phyloP scores from a whole-genome alignment of 345 rosid genomes.

The Eucalyptus tenuipes region DNA sequence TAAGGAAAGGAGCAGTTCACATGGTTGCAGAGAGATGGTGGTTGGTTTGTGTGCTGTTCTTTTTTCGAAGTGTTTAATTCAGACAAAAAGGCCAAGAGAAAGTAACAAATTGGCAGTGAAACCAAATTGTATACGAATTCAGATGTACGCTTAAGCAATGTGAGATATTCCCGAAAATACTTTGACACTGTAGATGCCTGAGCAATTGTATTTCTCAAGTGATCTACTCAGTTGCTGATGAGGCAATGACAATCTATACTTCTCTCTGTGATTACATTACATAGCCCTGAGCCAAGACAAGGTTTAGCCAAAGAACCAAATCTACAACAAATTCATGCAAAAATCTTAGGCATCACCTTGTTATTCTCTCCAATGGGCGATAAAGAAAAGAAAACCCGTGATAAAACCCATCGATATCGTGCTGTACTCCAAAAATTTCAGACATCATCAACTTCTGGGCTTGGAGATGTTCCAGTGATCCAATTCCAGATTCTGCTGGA shows the following conservation, averaged over 20 bases:
- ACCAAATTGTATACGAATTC: too few relatives aligned
- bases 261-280: neutral
- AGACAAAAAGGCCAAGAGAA: too few relatives aligned
- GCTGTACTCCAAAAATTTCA: neutral
- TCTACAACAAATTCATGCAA: neutral
- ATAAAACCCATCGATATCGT: neutral
- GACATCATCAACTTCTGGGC: constrained; percentile 8
- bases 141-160: too few relatives aligned
- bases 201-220: neutral
- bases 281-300: neutral
- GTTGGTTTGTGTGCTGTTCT: neutral
- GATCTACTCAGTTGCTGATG: neutral
- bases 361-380: neutral
- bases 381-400: neutral
- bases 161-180: too few relatives aligned
- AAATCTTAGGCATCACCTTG: neutral
- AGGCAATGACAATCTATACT: neutral
- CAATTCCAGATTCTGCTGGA: constrained; percentile 94
- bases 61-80: neutral
- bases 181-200: neutral
- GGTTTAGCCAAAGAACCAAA: neutral
- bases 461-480: constrained; percentile 72
- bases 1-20: neutral
- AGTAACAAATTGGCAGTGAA: too few relatives aligned
- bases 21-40: neutral